A percentile compares a stretch with the other conserved stretches of the same genome.
phyloP scores from a whole-genome alignment of 768 basidiomycete species.

The Leccinellum albellum region DNA sequence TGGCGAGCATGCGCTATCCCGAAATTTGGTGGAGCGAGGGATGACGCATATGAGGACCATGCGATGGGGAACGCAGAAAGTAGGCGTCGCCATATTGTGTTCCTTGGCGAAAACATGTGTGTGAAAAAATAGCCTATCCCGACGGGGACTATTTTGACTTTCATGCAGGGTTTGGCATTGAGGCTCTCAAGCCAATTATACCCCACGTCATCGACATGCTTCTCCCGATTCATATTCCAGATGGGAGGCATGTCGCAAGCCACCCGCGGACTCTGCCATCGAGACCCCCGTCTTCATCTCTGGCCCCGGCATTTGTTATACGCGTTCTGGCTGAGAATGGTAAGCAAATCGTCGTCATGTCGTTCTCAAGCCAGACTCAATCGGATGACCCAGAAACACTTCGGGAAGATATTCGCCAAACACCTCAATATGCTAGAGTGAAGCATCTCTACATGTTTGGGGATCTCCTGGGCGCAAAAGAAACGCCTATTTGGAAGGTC shows the following conservation, averaged over 20 bases:
- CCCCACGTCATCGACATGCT: constrained; percentile 12
- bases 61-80: constrained; percentile 13
- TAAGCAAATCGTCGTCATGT: neutral
- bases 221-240: constrained; percentile 2
- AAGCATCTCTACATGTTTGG: constrained; percentile 17
- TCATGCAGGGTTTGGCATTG: constrained; percentile 10
- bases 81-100: constrained; percentile 16
- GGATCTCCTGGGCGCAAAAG: constrained; percentile 2
- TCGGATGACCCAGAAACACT: constrained; percentile 9
- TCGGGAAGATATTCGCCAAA: constrained; percentile 18
- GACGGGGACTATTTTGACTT: neutral
- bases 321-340: constrained; percentile 12
- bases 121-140: neutral
- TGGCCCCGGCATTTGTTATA: constrained; percentile 15
- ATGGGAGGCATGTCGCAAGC: neutral
- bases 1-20: constrained; percentile 3
- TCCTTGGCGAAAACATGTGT: constrained; percentile 15
- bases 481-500: constrained; percentile 11
- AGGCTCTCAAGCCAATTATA: constrained; percentile 6
- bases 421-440: constrained; percentile 9
- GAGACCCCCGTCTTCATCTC: constrained; percentile 6
- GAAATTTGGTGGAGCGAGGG: constrained; percentile 12
- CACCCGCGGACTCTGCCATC: neutral
- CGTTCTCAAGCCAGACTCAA: neutral
- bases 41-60: constrained; percentile 6